Evolutionary conservation across 345 rosid genomes (phyloP).

Genomic region (Euclidium syriacum): DNA sequence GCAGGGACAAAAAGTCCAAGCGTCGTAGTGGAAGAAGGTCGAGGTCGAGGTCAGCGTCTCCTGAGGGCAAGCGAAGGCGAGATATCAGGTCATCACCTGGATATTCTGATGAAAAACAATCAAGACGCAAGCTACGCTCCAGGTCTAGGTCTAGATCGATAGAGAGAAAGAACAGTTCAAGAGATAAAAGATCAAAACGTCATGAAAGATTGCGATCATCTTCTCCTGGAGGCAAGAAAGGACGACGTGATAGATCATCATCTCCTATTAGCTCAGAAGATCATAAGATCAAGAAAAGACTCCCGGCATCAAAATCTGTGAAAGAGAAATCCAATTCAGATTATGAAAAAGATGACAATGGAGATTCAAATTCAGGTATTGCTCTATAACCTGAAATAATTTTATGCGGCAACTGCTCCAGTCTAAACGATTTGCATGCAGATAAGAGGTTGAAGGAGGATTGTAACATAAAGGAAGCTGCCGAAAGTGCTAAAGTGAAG

Average conservation of each 20-base stretch:
- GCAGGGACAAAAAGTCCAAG: slow-evolving; percentile 49
- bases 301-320: slow-evolving; percentile 41
- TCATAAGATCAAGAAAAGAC: slow-evolving; percentile 36
- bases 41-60: slow-evolving; percentile 59
- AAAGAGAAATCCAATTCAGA: slow-evolving; percentile 29
- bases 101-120: slow-evolving; percentile 43
- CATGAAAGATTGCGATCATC: slow-evolving; percentile 39
- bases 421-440: slow-evolving; percentile 8
- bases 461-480: neutral
- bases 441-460: slow-evolving; percentile 1
- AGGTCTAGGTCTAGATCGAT: slow-evolving; percentile 63
- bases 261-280: slow-evolving; percentile 41
- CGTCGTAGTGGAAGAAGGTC: slow-evolving; percentile 54
- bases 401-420: neutral
- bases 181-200: slow-evolving; percentile 45
- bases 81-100: slow-evolving; percentile 49
- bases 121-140: slow-evolving; percentile 45
- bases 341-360: slow-evolving; percentile 19
- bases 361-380: slow-evolving; percentile 21
- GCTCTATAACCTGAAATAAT: neutral
- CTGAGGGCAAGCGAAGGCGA: slow-evolving; percentile 44
- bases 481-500: slow-evolving; percentile 1
- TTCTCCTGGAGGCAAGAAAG: slow-evolving; percentile 42
- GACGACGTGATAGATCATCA: slow-evolving; percentile 34
- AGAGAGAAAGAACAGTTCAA: slow-evolving; percentile 39